Conservation (phyloP, 2,329 filamentous ascomycete genomes). For the Raffaelea deltoideospora region DNA sequence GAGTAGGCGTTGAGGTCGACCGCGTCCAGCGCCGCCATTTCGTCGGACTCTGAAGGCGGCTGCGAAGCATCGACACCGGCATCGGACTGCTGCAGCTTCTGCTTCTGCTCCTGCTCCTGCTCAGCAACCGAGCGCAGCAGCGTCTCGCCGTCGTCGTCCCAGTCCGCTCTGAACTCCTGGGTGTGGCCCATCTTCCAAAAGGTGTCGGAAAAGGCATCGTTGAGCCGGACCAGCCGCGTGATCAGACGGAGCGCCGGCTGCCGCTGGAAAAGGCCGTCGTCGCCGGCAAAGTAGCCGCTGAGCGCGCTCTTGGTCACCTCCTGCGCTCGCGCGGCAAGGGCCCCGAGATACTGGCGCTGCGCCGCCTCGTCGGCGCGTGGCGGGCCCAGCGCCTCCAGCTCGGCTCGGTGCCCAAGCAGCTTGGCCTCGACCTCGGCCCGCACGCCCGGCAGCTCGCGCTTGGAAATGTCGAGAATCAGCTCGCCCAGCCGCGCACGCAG, state of each 20-base stretch:
- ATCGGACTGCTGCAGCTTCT: too few relatives aligned
- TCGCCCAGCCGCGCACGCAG: slow-evolving; percentile 20
- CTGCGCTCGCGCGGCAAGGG: slow-evolving; percentile 17
- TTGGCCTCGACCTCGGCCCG: slow-evolving; percentile 14
- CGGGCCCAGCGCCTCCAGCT: slow-evolving; percentile 17
- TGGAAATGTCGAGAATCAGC: slow-evolving; percentile 25
- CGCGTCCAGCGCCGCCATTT: too few relatives aligned
- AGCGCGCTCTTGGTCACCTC: slow-evolving; percentile 15
- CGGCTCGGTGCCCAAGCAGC: slow-evolving; percentile 3
- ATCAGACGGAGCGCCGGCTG: slow-evolving; percentile 18
- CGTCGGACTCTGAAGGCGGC: background rate
- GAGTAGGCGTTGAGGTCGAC: slow-evolving; percentile 3
- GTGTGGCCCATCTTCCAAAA: slow-evolving; percentile 17
- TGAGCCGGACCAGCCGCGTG: slow-evolving; percentile 21
- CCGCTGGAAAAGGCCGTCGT: slow-evolving; percentile 15
- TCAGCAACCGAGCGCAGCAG: background rate
- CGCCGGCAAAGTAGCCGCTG: slow-evolving; percentile 18
- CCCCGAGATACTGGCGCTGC: slow-evolving; percentile 21
- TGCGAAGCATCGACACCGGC: too few relatives aligned
- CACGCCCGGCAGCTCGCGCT: slow-evolving; percentile 21
- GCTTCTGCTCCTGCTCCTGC: slow-evolving; percentile 9
- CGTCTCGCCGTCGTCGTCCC: slow-evolving; percentile 2
- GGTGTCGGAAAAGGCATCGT: slow-evolving; percentile 18
- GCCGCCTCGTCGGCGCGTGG: slow-evolving; percentile 13
- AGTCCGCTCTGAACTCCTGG: slow-evolving; percentile 1